Evolutionary conservation across 306 rosid species (phyloP).

Genomic region (Pyrus bretschneideri): DNA sequence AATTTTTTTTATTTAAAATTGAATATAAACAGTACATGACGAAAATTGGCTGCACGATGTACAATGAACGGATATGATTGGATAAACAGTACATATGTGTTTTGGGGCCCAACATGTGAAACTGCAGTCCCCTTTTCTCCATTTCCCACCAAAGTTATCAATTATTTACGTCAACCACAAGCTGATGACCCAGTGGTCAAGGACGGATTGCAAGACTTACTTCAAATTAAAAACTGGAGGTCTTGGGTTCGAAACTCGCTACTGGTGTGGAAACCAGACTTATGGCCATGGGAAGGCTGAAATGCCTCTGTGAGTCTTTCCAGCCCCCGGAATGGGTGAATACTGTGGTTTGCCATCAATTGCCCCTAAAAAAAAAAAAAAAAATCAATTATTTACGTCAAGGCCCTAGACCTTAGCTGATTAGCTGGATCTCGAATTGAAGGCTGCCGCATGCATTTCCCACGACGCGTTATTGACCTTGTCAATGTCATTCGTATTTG

Average conservation of each 20-base stretch:
- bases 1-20: no score
- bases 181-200: no score
- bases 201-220: no score
- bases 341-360: no score
- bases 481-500: neutral
- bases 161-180: neutral
- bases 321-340: rapidly evolving
- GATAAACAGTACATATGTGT: neutral
- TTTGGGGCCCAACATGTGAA: neutral
- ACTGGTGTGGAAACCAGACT: no score
- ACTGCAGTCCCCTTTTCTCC: neutral
- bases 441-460: neutral
- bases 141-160: neutral
- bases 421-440: neutral
- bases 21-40: no score
- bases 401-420: neutral
- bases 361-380: no score
- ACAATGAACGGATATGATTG: no score
- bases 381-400: neutral
- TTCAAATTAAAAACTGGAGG: no score
- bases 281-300: rapidly evolving
- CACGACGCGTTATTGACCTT: neutral
- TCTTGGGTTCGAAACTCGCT: no score
- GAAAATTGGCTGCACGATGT: rapidly evolving
- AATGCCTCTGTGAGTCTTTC: rapidly evolving